phyloP scores from a whole-genome alignment of 805 yeast genomes.

The Wickerhamiella cacticola region DNA sequence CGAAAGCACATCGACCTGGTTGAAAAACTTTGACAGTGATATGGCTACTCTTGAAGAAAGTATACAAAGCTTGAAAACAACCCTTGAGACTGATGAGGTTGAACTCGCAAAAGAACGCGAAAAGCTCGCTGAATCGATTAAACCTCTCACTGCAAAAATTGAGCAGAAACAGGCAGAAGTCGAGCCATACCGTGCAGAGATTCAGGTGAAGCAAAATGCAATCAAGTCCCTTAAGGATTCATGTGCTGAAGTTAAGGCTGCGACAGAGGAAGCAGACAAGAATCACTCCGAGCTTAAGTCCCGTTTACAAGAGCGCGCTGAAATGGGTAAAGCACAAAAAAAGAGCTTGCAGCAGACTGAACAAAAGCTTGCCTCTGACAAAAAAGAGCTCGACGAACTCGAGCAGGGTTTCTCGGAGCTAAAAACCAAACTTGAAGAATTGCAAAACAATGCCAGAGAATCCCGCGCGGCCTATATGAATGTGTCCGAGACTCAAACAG shows the following conservation, averaged over 20 bases:
- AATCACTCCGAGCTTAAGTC: conserved; percentile 38
- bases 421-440: neutral
- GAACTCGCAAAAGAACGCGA: conserved; percentile 52
- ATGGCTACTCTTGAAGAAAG: conserved; percentile 35
- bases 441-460: conserved; percentile 12
- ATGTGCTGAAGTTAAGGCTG: conserved; percentile 42
- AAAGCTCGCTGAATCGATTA: conserved; percentile 62
- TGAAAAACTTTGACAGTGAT: conserved; percentile 37
- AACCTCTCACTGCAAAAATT: conserved; percentile 52
- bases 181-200: conserved; percentile 71
- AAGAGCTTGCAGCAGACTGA: conserved; percentile 36
- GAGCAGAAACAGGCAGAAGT: conserved; percentile 49
- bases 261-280: conserved; percentile 34
- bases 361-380: conserved; percentile 38
- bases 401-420: neutral
- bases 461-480: conserved; percentile 43
- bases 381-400: conserved; percentile 9
- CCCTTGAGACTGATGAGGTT: conserved; percentile 36
- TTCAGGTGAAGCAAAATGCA: conserved; percentile 52
- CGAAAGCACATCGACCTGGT: conserved; percentile 26
- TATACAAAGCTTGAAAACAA: conserved; percentile 24
- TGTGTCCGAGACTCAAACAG: conserved; percentile 47
- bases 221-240: conserved; percentile 57
- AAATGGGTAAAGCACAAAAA: conserved; percentile 25
- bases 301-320: conserved; percentile 37